A percentile compares a stretch with the other conserved stretches of the same genome.
These are phyloP conservation scores for Trametes sp. DNA, from an alignment of 1,284 basidiomycete genomes.

Conservation along the genomic window DNA sequence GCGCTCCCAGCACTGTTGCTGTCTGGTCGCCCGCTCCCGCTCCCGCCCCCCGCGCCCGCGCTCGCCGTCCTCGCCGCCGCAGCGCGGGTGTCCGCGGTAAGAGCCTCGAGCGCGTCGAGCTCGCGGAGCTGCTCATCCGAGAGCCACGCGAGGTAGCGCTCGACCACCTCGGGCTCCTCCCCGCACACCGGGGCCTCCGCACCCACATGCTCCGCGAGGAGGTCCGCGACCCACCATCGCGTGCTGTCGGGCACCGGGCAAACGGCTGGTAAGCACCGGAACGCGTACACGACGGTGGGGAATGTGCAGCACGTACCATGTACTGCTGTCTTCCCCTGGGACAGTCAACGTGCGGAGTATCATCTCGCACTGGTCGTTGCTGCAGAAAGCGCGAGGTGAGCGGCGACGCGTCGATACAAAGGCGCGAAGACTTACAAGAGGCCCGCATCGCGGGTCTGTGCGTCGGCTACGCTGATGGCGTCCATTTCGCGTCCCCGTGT, in stretches of 20 bases:
- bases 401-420: not conserved
- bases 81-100: not conserved
- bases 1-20: not conserved
- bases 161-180: constrained; percentile 12
- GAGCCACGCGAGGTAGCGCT: constrained; percentile 9
- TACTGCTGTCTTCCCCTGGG: not conserved
- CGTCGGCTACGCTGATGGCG: not conserved
- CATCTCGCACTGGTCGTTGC: not conserved
- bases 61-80: not conserved
- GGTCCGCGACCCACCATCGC: constrained; percentile 15
- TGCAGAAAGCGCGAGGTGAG: not conserved
- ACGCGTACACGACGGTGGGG: not conserved
- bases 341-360: not conserved
- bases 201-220: not conserved
- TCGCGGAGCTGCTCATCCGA: constrained; percentile 8
- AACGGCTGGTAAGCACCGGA: not conserved
- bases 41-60: not conserved
- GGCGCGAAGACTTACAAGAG: not conserved
- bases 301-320: constrained; percentile 8
- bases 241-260: not conserved
- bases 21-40: not conserved
- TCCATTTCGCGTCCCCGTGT: not conserved
- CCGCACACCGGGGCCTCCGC: constrained; percentile 9
- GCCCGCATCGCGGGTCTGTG: too few species aligned
- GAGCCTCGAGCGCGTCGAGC: constrained; percentile 11